Evolutionary conservation across 2,329 filamentous ascomycete species (phyloP).

Genomic region (Nothopassalora personata): DNA sequence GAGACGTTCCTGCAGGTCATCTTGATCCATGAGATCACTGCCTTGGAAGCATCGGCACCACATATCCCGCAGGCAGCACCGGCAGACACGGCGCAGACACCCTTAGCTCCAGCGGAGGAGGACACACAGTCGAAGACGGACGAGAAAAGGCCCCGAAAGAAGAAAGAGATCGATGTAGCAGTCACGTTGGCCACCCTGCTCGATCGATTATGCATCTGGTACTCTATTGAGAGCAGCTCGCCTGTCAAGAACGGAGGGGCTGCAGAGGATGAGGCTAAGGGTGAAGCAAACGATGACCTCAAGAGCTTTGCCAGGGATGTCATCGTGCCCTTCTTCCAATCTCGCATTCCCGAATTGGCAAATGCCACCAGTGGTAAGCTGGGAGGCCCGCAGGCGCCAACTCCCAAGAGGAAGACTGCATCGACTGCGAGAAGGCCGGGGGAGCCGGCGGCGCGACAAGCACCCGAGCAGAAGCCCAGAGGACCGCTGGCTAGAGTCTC

Average conservation of each 20-base stretch:
- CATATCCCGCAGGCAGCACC: slow-evolving; percentile 12
- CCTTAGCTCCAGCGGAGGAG: slow-evolving; percentile 12
- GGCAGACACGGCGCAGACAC: slow-evolving; percentile 30
- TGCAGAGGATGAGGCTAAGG: slow-evolving; percentile 19
- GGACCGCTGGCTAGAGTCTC: slow-evolving; percentile 57
- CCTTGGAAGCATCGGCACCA: slow-evolving; percentile 51
- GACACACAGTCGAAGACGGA: slow-evolving; percentile 1
- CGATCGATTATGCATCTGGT: slow-evolving; percentile 78
- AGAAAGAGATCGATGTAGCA: slow-evolving; percentile 61
- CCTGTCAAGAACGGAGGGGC: slow-evolving; percentile 35
- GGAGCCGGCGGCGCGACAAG: slow-evolving; percentile 33
- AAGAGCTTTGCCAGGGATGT: slow-evolving; percentile 76
- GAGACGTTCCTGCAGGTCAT: slow-evolving; percentile 80
- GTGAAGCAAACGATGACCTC: slow-evolving; percentile 53
- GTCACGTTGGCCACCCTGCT: slow-evolving; percentile 66
- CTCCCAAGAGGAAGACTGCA: slow-evolving; percentile 49
- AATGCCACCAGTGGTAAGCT: slow-evolving; percentile 68
- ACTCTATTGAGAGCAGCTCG: slow-evolving; percentile 63
- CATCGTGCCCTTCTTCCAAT: slow-evolving; percentile 73
- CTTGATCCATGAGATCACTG: slow-evolving; percentile 68
- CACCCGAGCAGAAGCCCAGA: slow-evolving; percentile 38
- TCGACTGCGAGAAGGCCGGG: slow-evolving; percentile 38
- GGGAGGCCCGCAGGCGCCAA: slow-evolving; percentile 62
- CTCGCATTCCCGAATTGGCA: slow-evolving; percentile 67
- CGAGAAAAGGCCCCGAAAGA: slow-evolving; percentile 40